Percentiles rank a stretch among this genome's conserved stretches.
phyloP scores from a whole-genome alignment of 441 rosid species.

The Flueggea neowawraea region DNA sequence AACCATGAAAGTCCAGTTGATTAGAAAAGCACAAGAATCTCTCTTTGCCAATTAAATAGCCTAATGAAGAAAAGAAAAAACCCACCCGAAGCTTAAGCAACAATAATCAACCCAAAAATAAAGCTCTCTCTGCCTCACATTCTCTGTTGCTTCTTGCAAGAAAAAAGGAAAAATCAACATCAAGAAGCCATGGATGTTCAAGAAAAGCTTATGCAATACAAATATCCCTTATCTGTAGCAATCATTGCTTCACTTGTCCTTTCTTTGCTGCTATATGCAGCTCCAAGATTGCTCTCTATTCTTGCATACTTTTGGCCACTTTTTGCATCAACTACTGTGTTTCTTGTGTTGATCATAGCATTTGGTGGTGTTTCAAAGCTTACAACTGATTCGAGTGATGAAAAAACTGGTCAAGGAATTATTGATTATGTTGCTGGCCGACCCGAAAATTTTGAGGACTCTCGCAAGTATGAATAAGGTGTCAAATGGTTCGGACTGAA shows the following conservation, averaged over 20 bases:
- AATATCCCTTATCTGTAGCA: constrained; percentile 38
- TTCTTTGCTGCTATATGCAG: constrained; percentile 35
- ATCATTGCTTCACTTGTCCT: constrained; percentile 21
- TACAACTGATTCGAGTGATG: constrained; percentile 25
- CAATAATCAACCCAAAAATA: too few species aligned
- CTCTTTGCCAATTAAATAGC: too few species aligned
- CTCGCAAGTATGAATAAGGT: too few species aligned
- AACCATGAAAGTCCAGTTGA: too few species aligned
- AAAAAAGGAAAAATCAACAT: constrained; percentile 3
- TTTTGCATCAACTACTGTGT: constrained; percentile 72
- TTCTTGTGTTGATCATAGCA: constrained; percentile 40
- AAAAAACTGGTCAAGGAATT: constrained; percentile 39
- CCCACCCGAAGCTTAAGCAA: too few species aligned
- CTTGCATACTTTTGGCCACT: constrained; percentile 80
- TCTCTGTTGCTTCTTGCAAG: not conserved
- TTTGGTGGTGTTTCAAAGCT: constrained; percentile 53
- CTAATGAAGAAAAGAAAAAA: too few species aligned
- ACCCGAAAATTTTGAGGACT: constrained; percentile 19
- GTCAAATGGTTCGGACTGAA: not conserved
- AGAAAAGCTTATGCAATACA: constrained; percentile 48
- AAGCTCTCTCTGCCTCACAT: too few species aligned
- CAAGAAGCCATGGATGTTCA: constrained; percentile 37
- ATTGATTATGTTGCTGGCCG: constrained; percentile 56
- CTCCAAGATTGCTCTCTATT: constrained; percentile 49
- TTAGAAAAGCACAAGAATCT: too few species aligned